Evolutionary conservation across 164 flowering plant species (phyloP).

Genomic region (Houttuynia cordata): DNA sequence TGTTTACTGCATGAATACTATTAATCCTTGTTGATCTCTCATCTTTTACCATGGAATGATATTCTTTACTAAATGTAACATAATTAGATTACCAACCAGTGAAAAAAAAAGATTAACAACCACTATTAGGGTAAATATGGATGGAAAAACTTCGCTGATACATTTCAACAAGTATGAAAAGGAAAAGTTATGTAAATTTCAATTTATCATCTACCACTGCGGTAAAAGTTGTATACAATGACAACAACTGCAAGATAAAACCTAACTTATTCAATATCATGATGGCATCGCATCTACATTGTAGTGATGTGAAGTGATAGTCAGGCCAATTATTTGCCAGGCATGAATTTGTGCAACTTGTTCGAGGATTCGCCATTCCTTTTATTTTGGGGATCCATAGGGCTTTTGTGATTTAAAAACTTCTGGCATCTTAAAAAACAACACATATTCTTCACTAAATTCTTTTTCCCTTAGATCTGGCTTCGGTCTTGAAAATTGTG

Average conservation of each 20-base stretch:
- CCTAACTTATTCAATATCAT: slow-evolving; percentile 8
- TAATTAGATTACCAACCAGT: too few species aligned
- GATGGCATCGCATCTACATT: background rate
- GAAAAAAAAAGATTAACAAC: too few species aligned
- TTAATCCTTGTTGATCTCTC: too few species aligned
- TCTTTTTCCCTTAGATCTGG: background rate
- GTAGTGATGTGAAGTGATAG: background rate
- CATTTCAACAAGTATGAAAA: too few species aligned
- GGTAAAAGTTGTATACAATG: background rate
- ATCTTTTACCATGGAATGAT: too few species aligned
- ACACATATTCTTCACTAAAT: slow-evolving; percentile 10
- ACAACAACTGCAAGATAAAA: background rate
- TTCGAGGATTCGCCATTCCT: slow-evolving; percentile 32
- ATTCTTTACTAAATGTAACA: too few species aligned
- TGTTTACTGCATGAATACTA: too few species aligned
- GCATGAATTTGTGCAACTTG: slow-evolving; percentile 32
- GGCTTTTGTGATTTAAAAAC: slow-evolving; percentile 27
- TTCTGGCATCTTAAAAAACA: slow-evolving; percentile 30
- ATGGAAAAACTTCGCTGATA: too few species aligned
- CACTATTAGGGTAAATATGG: too few species aligned
- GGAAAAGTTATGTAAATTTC: too few species aligned
- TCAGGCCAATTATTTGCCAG: slow-evolving; percentile 19
- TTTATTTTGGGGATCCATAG: slow-evolving; percentile 16
- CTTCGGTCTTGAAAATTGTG: background rate
- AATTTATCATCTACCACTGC: too few species aligned